A percentile compares a stretch with the other conserved stretches of the same genome.
phyloP scores from a whole-genome alignment of 495 filamentous ascomycete species.

The Bacidia gigantensis region DNA sequence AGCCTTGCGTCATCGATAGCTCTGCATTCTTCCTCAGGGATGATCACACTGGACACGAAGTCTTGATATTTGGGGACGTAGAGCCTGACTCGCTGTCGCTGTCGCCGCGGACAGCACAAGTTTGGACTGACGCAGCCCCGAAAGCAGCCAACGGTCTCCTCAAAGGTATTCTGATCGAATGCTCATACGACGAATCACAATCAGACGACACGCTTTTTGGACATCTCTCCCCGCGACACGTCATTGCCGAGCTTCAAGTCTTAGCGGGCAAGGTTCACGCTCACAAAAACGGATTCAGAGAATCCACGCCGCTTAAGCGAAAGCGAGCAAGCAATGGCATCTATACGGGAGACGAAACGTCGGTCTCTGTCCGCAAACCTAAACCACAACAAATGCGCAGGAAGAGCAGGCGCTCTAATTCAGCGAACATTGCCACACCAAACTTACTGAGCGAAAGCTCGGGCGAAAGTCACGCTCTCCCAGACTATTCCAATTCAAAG shows the following conservation, averaged over 20 bases:
- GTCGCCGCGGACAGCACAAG: conserved; percentile 57
- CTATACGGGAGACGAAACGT: background rate
- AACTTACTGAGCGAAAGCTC: conserved; percentile 7
- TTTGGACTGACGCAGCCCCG: conserved; percentile 77
- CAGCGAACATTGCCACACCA: conserved; percentile 5
- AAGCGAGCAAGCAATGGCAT: conserved; percentile 15
- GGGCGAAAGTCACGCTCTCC: background rate
- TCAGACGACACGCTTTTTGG: conserved; percentile 68
- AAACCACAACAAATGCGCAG: conserved; percentile 6
- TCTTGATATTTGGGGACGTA: conserved; percentile 89
- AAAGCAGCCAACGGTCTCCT: conserved; percentile 60
- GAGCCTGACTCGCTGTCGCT: conserved; percentile 80
- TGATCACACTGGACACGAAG: conserved; percentile 49
- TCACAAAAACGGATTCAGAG: conserved; percentile 18
- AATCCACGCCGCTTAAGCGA: conserved; percentile 14
- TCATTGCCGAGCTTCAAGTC: conserved; percentile 59
- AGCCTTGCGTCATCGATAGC: conserved; percentile 58
- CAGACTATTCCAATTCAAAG: background rate
- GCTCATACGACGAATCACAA: conserved; percentile 70
- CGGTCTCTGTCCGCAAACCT: background rate
- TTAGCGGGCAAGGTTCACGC: conserved; percentile 52
- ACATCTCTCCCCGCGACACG: conserved; percentile 69
- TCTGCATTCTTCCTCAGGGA: conserved; percentile 86
- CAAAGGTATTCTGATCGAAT: conserved; percentile 83
- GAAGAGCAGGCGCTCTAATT: conserved; percentile 12